Percentiles rank a stretch among this genome's conserved stretches.
These are phyloP conservation scores for Pestalotiopsis fici DNA, from an alignment of 2,329 filamentous ascomycete species.

Conservation along the genomic window DNA sequence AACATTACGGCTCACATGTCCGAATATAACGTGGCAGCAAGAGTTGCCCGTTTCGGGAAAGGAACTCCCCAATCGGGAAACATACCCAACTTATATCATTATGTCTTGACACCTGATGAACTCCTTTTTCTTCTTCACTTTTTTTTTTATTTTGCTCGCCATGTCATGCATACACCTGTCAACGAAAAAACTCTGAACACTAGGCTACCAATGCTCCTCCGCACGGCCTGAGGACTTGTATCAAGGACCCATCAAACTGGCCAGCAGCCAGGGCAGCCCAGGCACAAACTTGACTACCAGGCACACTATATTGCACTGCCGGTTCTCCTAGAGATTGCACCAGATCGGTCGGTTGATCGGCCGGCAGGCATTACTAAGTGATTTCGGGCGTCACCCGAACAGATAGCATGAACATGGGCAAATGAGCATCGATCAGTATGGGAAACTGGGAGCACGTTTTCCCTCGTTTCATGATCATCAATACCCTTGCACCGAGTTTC, in stretches of 20 bases:
- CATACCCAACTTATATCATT: not conserved
- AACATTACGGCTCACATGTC: not conserved
- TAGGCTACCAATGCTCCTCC: not conserved
- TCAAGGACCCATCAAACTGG: not conserved
- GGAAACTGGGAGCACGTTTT: not conserved
- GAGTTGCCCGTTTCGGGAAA: not conserved
- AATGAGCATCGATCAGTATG: not conserved
- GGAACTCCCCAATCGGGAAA: not conserved
- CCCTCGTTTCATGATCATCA: constrained; percentile 3
- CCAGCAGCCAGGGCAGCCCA: no score
- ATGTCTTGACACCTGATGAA: not conserved
- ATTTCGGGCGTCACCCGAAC: no score
- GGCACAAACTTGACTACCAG: not conserved
- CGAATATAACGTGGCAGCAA: not conserved
- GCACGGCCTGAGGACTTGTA: not conserved
- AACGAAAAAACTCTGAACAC: not conserved
- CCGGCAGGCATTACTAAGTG: no score
- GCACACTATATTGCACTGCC: no score
- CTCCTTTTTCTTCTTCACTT: not conserved
- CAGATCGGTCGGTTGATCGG: not conserved
- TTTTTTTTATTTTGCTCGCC: no score
- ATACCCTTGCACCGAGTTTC: constrained; percentile 2
- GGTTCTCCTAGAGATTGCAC: not conserved
- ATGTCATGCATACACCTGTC: not conserved
- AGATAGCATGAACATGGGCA: not conserved